A percentile compares a stretch with the other conserved stretches of the same genome.
Evolutionary conservation across 805 yeast genomes (phyloP).

Genomic region (Schwanniomyces occidentalis): DNA sequence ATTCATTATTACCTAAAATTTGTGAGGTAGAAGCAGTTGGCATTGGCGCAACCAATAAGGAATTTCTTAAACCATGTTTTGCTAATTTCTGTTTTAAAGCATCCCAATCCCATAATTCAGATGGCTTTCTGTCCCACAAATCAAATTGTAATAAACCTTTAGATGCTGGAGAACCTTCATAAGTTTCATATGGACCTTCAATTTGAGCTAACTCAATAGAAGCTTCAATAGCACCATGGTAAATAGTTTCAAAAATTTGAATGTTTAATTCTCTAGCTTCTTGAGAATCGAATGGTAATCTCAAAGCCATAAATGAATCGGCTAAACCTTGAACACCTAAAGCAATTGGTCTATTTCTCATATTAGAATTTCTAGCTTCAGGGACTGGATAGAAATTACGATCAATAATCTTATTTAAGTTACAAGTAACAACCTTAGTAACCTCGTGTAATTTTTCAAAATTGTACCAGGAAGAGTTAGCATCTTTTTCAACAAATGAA

Average conservation of each 20-base stretch:
- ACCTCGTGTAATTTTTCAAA: constrained; percentile 57
- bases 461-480: constrained; percentile 47
- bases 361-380: constrained; percentile 53
- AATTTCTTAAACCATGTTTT: constrained; percentile 55
- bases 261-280: constrained; percentile 58
- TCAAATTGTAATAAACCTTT: constrained; percentile 58
- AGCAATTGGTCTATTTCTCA: constrained; percentile 62
- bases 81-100: constrained; percentile 49
- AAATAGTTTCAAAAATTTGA: constrained; percentile 61
- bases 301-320: constrained; percentile 55
- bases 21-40: constrained; percentile 70
- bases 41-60: constrained; percentile 64
- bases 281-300: constrained; percentile 58
- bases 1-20: constrained; percentile 60
- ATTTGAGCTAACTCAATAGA: constrained; percentile 52
- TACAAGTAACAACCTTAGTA: constrained; percentile 54
- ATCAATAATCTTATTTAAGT: constrained; percentile 58
- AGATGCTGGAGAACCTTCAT: constrained; percentile 60
- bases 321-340: constrained; percentile 66
- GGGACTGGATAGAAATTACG: constrained; percentile 57
- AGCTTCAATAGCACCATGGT: constrained; percentile 60
- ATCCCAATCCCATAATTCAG: constrained; percentile 62
- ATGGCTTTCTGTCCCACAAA: constrained; percentile 59
- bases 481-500: constrained; percentile 50
- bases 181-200: constrained; percentile 53